Percentiles rank a stretch among this genome's conserved stretches.
phyloP scores from a whole-genome alignment of 169 alveolate species.

The Cyclospora cayetanensis region DNA sequence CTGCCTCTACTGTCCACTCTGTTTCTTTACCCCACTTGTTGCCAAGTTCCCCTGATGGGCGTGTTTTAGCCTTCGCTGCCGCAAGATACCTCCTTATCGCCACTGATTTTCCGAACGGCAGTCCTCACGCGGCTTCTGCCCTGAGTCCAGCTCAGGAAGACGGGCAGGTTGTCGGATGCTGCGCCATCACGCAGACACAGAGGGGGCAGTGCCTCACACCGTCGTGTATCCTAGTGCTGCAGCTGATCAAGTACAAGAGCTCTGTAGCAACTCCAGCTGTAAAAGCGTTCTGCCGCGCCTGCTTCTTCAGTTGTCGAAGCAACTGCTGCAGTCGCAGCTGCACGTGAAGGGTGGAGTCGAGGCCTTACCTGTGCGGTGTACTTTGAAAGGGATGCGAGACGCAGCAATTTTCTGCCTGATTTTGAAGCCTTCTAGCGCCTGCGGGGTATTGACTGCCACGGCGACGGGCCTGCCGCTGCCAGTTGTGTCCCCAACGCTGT shows the following conservation, averaged over 20 bases:
- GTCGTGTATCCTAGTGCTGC: too few species aligned
- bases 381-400: neutral
- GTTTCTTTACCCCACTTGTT: too few species aligned
- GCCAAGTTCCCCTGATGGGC: too few species aligned
- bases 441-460: too few species aligned
- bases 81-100: neutral
- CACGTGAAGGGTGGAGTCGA: too few species aligned
- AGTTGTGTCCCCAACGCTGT: neutral
- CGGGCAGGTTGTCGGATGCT: neutral
- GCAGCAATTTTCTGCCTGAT: neutral
- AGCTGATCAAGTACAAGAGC: too few species aligned
- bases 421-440: too few species aligned
- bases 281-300: neutral
- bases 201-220: too few species aligned
- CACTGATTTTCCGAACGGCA: neutral
- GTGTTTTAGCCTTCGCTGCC: too few species aligned
- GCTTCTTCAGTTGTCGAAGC: neutral
- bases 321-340: neutral
- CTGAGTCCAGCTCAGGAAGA: neutral
- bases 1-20: neutral
- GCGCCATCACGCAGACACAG: neutral
- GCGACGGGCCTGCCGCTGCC: neutral
- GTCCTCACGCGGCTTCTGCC: neutral
- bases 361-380: conserved; percentile 2
- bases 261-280: neutral